Evolutionary conservation across 2,329 filamentous ascomycete genomes (phyloP).

Genomic region (Sclerotinia minor): DNA sequence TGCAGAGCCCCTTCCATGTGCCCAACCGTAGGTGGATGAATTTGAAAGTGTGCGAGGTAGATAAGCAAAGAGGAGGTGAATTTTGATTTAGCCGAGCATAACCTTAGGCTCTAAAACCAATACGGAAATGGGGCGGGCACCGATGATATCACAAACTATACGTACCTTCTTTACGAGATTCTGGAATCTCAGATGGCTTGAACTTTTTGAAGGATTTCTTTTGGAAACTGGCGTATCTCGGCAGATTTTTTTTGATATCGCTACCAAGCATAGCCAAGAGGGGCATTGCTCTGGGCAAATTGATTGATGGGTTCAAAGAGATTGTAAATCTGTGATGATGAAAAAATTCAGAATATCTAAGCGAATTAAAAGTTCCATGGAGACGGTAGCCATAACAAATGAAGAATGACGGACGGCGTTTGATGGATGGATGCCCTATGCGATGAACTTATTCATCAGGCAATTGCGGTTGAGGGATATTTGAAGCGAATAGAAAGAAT

Average conservation of each 20-base stretch:
- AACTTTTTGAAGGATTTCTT: not conserved
- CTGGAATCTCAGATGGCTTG: not conserved
- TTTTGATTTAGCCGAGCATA: not conserved
- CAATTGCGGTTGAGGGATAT: not conserved
- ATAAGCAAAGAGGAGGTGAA: not conserved
- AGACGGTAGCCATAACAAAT: not conserved
- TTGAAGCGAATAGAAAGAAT: too few relatives aligned
- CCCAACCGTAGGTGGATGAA: not conserved
- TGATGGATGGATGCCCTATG: not conserved
- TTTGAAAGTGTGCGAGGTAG: not conserved
- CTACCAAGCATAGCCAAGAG: slow-evolving; percentile 17
- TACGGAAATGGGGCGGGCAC: not conserved
- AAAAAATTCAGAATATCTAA: not conserved
- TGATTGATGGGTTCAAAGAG: not conserved
- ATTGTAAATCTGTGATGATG: not conserved
- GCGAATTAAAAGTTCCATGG: slow-evolving; percentile 6
- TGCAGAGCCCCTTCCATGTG: not conserved
- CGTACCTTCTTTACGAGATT: not conserved
- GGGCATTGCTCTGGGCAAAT: slow-evolving; percentile 21
- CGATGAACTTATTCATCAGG: not conserved
- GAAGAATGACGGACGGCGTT: slow-evolving; percentile 6
- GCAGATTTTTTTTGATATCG: not conserved
- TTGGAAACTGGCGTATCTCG: not conserved
- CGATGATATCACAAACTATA: not conserved
- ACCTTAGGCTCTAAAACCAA: not conserved